Conservation (phyloP, 2,329 filamentous ascomycete species). For the Pleoardoris graminearum region DNA sequence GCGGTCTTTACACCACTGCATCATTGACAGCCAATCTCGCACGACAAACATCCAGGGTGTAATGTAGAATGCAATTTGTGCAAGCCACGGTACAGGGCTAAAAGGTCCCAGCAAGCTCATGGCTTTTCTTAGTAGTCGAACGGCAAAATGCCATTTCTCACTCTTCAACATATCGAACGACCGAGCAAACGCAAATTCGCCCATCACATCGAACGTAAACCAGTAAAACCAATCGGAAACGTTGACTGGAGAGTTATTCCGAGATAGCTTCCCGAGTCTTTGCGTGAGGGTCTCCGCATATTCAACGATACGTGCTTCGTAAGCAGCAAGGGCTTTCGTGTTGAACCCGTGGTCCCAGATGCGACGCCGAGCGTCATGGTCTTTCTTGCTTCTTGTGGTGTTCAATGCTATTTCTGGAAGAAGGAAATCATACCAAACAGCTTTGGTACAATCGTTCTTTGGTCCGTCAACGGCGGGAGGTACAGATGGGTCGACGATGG, state of each 20-base stretch:
- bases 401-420: conserved; percentile 4
- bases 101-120: conserved; percentile 3
- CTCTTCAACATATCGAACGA: conserved; percentile 37
- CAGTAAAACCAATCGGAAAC: conserved; percentile 23
- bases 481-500: conserved; percentile 13
- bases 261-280: not conserved
- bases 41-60: not conserved
- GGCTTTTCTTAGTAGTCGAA: conserved; percentile 1
- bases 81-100: conserved; percentile 10
- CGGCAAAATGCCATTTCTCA: conserved; percentile 8
- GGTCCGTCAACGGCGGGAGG: conserved; percentile 10
- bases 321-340: not conserved
- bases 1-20: conserved; percentile 2
- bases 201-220: conserved; percentile 52
- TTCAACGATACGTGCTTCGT: not conserved
- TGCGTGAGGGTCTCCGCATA: not conserved
- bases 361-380: conserved; percentile 16
- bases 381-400: conserved; percentile 11
- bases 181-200: conserved; percentile 43
- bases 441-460: conserved; percentile 14
- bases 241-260: not conserved
- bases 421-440: conserved; percentile 14
- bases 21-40: conserved; percentile 6
- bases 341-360: conserved; percentile 15
- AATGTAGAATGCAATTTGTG: conserved; percentile 1